Base-by-base conservation (phyloP, 441 rosid species). In the Populus hybrid region DNA sequence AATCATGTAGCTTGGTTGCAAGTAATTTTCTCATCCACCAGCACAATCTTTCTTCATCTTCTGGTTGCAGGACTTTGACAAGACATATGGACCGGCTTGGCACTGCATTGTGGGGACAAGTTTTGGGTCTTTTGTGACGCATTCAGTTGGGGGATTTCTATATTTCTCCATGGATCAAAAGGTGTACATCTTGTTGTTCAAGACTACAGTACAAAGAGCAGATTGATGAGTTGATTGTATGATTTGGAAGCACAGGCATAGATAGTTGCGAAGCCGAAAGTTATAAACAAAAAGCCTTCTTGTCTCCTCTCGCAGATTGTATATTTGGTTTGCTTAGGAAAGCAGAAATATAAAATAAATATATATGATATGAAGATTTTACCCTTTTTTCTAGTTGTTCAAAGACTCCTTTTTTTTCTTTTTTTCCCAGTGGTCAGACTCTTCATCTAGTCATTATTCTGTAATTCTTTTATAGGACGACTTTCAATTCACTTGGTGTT, bases 131-230 rank as follows among this genome's bases (percentile, higher is more conserved):
- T 88, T 88, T 69, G 91, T 88, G 72, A 88, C 91, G 1, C 88
- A 87, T 81, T 88, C 91, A 24, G 88, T 87, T 26, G 88, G 91
- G 67, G 91, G 91, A 12, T 88, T 88, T 77, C 80, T 88, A 40
- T 88, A 88, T 80, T 88, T 88, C 81, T 85, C 91, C 30, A 81
- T 88, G 84, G 89, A 88, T 82, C 88, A 86, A 69, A 88, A 85
- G 84, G 38, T 82, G 81, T 84, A 83, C 71, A 77, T 88, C 78
- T 84, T 88, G 79, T 79, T 88, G 87, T 88, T 88, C 73, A 88
- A 88, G 83, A 88, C 91, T 46, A 87, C 88, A 71, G 92, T 89
- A 77, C 92, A 89, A 79, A 84, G 84, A 83, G 95, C 92, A 30
- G 92, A 87, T 50, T 90, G 85, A 67, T 76, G 63, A 73, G 59